phyloP scores from a whole-genome alignment of 306 rosid species.

The peach (Prunus persica) region DNA sequence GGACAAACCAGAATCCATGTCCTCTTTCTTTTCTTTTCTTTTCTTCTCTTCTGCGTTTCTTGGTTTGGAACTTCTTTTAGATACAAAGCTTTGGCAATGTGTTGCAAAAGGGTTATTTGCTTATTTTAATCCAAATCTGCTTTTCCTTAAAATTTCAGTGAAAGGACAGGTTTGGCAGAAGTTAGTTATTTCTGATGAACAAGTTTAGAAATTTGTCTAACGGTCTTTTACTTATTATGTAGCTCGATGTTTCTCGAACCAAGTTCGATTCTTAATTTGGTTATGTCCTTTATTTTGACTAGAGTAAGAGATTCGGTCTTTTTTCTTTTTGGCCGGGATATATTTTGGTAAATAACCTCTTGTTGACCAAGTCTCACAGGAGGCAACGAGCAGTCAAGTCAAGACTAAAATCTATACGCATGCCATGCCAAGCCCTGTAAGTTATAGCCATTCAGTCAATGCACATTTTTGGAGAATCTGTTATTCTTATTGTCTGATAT shows the following conservation, averaged over 20 bases:
- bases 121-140: constrained; percentile 17
- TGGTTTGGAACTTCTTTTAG: neutral
- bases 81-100: neutral
- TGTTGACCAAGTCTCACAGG: neutral
- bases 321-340: neutral
- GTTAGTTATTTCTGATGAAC: constrained; percentile 17
- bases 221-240: constrained; percentile 13
- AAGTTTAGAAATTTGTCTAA: constrained; percentile 7
- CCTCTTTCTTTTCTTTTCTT: neutral
- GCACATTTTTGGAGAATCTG: neutral
- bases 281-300: neutral
- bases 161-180: constrained; percentile 1
- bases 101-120: neutral
- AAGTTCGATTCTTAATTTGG: constrained; percentile 10
- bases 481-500: neutral
- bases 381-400: constrained; percentile 1
- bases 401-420: neutral
- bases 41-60: neutral
- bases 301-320: neutral
- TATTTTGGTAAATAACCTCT: neutral
- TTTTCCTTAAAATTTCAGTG: constrained; percentile 7
- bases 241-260: neutral
- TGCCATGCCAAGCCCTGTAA: neutral
- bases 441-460: neutral
- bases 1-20: constrained; percentile 52